Evolutionary conservation across 2,329 filamentous ascomycete species (phyloP).

Genomic region (Lasiodiplodia citricola): DNA sequence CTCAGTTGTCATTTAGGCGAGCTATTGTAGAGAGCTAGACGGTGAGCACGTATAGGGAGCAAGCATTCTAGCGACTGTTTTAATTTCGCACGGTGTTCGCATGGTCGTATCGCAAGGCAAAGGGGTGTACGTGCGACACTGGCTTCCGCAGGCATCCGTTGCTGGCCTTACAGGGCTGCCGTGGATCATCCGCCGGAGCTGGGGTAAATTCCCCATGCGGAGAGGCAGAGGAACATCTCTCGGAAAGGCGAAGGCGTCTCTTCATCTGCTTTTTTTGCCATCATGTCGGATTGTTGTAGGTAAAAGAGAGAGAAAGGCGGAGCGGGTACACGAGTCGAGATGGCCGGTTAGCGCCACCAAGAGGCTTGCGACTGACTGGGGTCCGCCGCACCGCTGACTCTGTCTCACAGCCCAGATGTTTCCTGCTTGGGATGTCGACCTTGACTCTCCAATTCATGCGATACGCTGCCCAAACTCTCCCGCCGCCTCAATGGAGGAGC

Average conservation of each 20-base stretch:
- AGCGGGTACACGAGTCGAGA: not conserved
- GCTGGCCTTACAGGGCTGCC: constrained; percentile 7
- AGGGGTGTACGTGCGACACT: not conserved
- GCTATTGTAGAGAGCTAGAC: not conserved
- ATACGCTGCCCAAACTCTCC: not conserved
- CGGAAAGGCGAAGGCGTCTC: not conserved
- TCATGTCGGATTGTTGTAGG: not conserved
- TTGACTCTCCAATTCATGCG: not conserved
- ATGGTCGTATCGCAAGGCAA: constrained; percentile 8
- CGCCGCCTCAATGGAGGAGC: not conserved
- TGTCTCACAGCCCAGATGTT: not conserved
- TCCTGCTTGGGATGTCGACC: not conserved
- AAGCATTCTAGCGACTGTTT: not conserved
- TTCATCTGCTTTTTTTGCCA: too few species aligned
- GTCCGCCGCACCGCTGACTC: constrained; percentile 10
- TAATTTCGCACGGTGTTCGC: constrained; percentile 15
- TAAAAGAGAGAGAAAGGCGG: not conserved
- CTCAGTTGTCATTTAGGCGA: not conserved
- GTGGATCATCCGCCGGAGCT: not conserved
- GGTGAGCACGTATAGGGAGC: not conserved
- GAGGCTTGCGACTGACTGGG: not conserved
- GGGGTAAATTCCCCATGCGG: not conserved
- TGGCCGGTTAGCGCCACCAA: not conserved
- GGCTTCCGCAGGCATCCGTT: constrained; percentile 14
- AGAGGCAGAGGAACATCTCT: not conserved